Percentiles rank a stretch among this genome's conserved stretches.
These are phyloP conservation scores for Anisogramma anomala DNA, from an alignment of 2,329 filamentous ascomycete genomes.

Conservation along the genomic window DNA sequence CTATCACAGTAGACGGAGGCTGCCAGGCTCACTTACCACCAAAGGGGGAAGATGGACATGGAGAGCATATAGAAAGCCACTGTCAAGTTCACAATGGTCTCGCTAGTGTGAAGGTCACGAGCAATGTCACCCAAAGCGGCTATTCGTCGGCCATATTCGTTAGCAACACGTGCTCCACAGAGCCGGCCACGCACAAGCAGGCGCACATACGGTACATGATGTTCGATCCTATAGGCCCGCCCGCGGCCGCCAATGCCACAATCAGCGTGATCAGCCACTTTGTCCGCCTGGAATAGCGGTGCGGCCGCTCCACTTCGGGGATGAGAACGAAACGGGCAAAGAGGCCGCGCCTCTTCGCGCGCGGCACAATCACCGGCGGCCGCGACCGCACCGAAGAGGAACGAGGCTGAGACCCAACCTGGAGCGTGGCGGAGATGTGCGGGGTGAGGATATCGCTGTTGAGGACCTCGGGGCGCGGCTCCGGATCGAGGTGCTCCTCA, in stretches of 20 bases:
- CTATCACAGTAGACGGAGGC: no score
- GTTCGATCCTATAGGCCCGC: slow-evolving; percentile 70
- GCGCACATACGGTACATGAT: slow-evolving; percentile 64
- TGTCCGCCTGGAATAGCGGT: slow-evolving; percentile 57
- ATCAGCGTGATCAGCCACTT: slow-evolving; percentile 81
- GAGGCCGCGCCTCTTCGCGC: slow-evolving; percentile 52
- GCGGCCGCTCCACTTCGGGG: slow-evolving; percentile 67
- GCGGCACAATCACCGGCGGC: slow-evolving; percentile 30
- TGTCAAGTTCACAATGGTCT: slow-evolving; percentile 61
- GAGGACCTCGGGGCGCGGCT: slow-evolving; percentile 9
- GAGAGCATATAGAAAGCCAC: slow-evolving; percentile 72
- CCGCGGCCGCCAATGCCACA: slow-evolving; percentile 64
- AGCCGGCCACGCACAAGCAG: not conserved
- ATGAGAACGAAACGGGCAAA: slow-evolving; percentile 59
- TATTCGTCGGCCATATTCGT: slow-evolving; percentile 27
- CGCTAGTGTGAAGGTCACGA: slow-evolving; percentile 46
- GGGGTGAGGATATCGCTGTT: slow-evolving; percentile 5
- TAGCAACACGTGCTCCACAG: not conserved
- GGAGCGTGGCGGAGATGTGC: slow-evolving; percentile 1
- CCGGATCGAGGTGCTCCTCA: slow-evolving; percentile 11
- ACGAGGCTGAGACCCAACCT: slow-evolving; percentile 19
- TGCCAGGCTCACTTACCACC: slow-evolving; percentile 44
- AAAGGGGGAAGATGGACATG: slow-evolving; percentile 75
- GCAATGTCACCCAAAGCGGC: slow-evolving; percentile 58
- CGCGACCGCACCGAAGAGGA: slow-evolving; percentile 30